phyloP scores from a whole-genome alignment of 1,284 basidiomycete genomes.

The Mycocalia duriaeana region DNA sequence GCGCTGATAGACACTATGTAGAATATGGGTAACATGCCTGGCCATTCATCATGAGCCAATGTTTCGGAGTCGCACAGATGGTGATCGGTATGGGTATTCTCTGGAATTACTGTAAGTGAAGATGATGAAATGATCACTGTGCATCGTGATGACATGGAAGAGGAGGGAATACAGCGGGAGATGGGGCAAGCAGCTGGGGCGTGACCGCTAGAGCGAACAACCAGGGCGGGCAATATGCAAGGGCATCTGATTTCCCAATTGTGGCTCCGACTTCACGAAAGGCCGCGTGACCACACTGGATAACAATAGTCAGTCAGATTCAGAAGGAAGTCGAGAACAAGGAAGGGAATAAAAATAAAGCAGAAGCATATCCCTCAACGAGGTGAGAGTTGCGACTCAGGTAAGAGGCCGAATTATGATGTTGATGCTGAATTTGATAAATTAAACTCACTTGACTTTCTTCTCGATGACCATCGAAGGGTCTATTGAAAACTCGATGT shows the following conservation, averaged over 20 bases:
- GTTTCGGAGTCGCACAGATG: too few relatives aligned
- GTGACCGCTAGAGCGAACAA: too few relatives aligned
- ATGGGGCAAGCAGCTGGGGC: too few relatives aligned
- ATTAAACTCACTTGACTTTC: constrained; percentile 51
- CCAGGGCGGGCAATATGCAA: constrained; percentile 34
- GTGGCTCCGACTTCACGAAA: constrained; percentile 44
- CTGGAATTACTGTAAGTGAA: too few relatives aligned
- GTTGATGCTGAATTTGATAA: constrained; percentile 8
- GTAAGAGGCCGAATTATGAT: background rate
- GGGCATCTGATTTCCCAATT: constrained; percentile 53
- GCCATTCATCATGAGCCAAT: too few relatives aligned
- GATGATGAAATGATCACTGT: too few relatives aligned
- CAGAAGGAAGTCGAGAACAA: background rate
- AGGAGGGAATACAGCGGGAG: too few relatives aligned
- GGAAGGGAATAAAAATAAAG: constrained; percentile 5
- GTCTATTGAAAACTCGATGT: constrained; percentile 52
- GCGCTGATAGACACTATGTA: too few relatives aligned
- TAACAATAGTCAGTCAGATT: background rate
- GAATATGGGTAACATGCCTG: too few relatives aligned
- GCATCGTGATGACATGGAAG: too few relatives aligned
- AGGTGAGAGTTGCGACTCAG: constrained; percentile 11
- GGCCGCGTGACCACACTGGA: constrained; percentile 51
- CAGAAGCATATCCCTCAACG: constrained; percentile 11
- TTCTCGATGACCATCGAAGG: constrained; percentile 54
- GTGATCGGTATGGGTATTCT: too few relatives aligned